Base-by-base conservation (phyloP, 139 green algal species). In the Chlamydomonas schloesseri region DNA sequence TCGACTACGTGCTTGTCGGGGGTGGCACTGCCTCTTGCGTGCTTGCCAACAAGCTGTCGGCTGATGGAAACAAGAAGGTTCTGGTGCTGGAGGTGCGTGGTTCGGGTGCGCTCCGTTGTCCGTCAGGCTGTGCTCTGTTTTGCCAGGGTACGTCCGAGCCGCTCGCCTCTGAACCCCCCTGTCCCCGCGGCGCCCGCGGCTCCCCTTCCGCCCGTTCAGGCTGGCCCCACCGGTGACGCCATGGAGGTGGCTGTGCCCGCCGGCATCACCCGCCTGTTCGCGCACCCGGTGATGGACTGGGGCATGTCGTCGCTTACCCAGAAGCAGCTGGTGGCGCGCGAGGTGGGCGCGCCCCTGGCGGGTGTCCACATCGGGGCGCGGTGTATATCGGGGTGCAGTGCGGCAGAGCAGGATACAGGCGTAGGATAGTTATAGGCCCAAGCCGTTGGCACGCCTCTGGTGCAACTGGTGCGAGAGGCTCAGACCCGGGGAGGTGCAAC, bases 1-100 rank as follows among this genome's bases (percentile, higher is more conserved):
- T 94, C 74, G 96, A 99, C 82, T 98, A 97, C 92, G 96, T 99
- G 37, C 92, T 99, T 58, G 96, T 99, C 0, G 97, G 97, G 17
- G 97, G 97, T 37, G 97, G 97, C 31, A 92, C 96, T 26, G 95
- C 97, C 28, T 96, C 95, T 5, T 99, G 96, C 85, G 92, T 98
- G 29, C 90, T 99, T 47, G 97, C 97, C 20, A 98, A 98, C 88
- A 88, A 94, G n/a, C 93, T 99, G 37, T 94, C 93, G 20, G 95
- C 91, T 17, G 93, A 97, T 77, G 90, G 88, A 46, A 89, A n/a
- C 77, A 98, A 98, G 86, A 91, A 87, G 3, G 95, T 98, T 42
- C 90, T 98, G 14, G 57, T 98, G 31, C 86, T 99, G 13, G 96
- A 99, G 92, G 96, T 89, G 79, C 50, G 90, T 46, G 3, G 29